phyloP scores from a whole-genome alignment of 2,329 filamentous ascomycete genomes.

The Blastomyces silverae region DNA sequence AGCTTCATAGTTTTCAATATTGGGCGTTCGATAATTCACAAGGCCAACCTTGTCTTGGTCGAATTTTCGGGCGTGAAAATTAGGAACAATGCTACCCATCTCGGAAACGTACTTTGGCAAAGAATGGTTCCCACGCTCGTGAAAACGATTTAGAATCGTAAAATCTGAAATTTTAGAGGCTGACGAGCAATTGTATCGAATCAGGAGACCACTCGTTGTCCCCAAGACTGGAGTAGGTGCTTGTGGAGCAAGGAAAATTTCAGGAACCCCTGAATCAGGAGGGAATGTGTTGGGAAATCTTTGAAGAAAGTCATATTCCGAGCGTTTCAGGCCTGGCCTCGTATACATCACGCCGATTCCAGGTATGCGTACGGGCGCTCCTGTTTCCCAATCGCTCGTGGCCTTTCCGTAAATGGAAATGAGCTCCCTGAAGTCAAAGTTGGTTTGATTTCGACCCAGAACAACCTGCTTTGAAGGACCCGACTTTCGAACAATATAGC shows the following conservation, averaged over 20 bases:
- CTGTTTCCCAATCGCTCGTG: background rate
- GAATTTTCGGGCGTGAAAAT: background rate
- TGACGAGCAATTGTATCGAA: slow-evolving; percentile 10
- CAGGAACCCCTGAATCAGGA: slow-evolving; percentile 2
- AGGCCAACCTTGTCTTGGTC: background rate
- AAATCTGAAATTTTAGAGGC: slow-evolving; percentile 3
- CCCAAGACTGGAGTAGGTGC: slow-evolving; percentile 7
- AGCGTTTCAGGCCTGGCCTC: slow-evolving; percentile 6
- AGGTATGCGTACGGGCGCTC: background rate
- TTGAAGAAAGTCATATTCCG: slow-evolving; percentile 7
- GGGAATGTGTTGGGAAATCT: slow-evolving; percentile 5
- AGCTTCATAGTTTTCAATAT: slow-evolving; percentile 3
- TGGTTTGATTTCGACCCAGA: background rate
- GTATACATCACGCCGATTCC: slow-evolving; percentile 11
- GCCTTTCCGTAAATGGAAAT: background rate
- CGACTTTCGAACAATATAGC: background rate
- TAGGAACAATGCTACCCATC: background rate
- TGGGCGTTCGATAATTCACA: background rate
- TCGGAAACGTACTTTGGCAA: background rate
- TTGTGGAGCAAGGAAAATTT: slow-evolving; percentile 1
- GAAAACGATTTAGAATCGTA: slow-evolving; percentile 9
- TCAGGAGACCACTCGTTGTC: background rate
- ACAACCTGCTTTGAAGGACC: background rate
- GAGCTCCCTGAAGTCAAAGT: background rate
- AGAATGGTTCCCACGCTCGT: background rate